Evolutionary conservation across 768 basidiomycete genomes (phyloP).

Genomic region (Tubosaeta brunneosetosa): DNA sequence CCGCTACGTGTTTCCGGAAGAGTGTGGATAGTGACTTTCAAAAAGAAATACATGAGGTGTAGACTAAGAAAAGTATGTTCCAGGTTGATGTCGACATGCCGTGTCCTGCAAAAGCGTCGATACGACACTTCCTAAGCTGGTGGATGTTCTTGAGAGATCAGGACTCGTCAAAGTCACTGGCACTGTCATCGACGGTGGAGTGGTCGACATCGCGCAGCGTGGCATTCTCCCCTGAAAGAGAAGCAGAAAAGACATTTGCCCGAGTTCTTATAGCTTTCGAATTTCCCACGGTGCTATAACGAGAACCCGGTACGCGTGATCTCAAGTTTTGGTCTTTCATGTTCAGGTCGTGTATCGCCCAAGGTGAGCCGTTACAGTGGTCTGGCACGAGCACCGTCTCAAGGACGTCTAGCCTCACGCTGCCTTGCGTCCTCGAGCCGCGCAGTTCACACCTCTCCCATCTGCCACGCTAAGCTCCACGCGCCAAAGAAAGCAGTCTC

Average conservation of each 20-base stretch:
- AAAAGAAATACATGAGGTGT: neutral
- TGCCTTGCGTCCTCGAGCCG: slow-evolving; percentile 39
- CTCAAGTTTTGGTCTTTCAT: slow-evolving; percentile 16
- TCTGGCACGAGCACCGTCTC: neutral
- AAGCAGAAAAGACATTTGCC: too few species aligned
- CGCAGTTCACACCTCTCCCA: slow-evolving; percentile 47
- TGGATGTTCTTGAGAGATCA: slow-evolving; percentile 49
- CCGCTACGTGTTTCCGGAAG: too few species aligned
- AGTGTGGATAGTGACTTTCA: too few species aligned
- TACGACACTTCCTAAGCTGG: slow-evolving; percentile 67
- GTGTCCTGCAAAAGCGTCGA: slow-evolving; percentile 46
- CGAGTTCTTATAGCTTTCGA: neutral
- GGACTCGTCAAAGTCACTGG: slow-evolving; percentile 54
- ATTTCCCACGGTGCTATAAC: slow-evolving; percentile 37
- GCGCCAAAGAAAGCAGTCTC: slow-evolving; percentile 38
- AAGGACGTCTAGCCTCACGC: slow-evolving; percentile 30
- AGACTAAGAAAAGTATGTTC: slow-evolving; percentile 34
- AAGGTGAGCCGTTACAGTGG: slow-evolving; percentile 10
- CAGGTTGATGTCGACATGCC: slow-evolving; percentile 61
- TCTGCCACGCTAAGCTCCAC: slow-evolving; percentile 35
- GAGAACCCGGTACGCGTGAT: neutral
- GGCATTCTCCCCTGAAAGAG: slow-evolving; percentile 50
- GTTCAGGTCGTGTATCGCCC: slow-evolving; percentile 24
- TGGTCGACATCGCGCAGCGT: slow-evolving; percentile 56
- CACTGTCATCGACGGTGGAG: slow-evolving; percentile 58